phyloP scores from a whole-genome alignment of 2,329 filamentous ascomycete species.

The Nigrograna mackinnonii region DNA sequence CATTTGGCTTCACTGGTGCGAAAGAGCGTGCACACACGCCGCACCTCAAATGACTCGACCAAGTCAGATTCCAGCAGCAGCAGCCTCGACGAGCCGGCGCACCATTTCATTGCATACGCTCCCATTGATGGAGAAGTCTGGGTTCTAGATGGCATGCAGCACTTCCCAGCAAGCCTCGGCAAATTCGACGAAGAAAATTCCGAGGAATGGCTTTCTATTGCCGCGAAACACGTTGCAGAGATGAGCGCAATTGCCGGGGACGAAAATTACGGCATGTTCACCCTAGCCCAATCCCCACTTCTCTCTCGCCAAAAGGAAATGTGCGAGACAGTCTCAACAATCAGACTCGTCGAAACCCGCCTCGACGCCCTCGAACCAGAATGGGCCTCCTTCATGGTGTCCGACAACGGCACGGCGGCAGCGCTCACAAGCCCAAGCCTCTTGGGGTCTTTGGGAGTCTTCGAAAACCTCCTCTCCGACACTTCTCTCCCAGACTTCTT shows the following conservation, averaged over 20 bases:
- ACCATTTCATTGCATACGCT: slow-evolving; percentile 90
- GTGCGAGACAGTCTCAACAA: slow-evolving; percentile 49
- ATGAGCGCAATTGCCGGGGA: slow-evolving; percentile 69
- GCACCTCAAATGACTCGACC: slow-evolving; percentile 21
- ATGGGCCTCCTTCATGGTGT: slow-evolving; percentile 46
- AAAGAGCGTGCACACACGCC: slow-evolving; percentile 33
- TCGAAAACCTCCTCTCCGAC: slow-evolving; percentile 15
- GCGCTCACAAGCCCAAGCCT: slow-evolving; percentile 12
- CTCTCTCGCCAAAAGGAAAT: slow-evolving; percentile 49
- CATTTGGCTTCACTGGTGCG: slow-evolving; percentile 63
- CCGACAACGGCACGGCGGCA: slow-evolving; percentile 22
- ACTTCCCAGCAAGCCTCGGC: slow-evolving; percentile 66
- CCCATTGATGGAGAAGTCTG: slow-evolving; percentile 75
- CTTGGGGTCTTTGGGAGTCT: slow-evolving; percentile 15
- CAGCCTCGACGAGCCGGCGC: slow-evolving; percentile 64
- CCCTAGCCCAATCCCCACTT: slow-evolving; percentile 71
- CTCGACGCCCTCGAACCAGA: slow-evolving; percentile 44
- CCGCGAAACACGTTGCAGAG: slow-evolving; percentile 65
- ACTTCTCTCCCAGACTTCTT: slow-evolving; percentile 15
- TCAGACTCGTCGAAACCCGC: slow-evolving; percentile 44
- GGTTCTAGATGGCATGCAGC: slow-evolving; percentile 86
- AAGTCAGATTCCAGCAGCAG: slow-evolving; percentile 45
- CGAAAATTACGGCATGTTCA: slow-evolving; percentile 77
- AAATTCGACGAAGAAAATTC: slow-evolving; percentile 34
- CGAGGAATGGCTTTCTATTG: slow-evolving; percentile 69